Percentiles rank a stretch among this genome's conserved stretches.
Evolutionary conservation across 2,329 filamentous ascomycete genomes (phyloP).

Genomic region (Leptographium procerum): DNA sequence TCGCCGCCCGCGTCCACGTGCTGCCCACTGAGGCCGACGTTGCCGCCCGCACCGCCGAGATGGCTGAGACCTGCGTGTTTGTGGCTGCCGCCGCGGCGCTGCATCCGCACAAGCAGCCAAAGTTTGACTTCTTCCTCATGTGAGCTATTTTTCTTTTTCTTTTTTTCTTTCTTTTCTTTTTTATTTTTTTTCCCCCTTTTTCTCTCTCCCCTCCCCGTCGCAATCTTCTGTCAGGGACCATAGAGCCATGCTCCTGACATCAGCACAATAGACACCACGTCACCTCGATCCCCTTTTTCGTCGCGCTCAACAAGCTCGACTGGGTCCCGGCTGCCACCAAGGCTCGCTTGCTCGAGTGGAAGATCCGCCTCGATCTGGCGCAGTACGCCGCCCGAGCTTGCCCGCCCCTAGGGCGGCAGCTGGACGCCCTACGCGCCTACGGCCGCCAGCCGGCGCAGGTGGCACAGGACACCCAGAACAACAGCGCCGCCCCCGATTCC

Average conservation of each 20-base stretch:
- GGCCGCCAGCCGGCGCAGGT: neutral
- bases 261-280: constrained; percentile 54
- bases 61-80: constrained; percentile 54
- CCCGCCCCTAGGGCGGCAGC: constrained; percentile 42
- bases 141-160: constrained; percentile 18
- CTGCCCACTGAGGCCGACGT: constrained; percentile 47
- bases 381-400: constrained; percentile 61
- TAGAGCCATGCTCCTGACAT: constrained; percentile 9
- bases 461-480: neutral
- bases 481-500: constrained; percentile 15
- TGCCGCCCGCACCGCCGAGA: constrained; percentile 42
- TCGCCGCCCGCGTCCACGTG: constrained; percentile 49
- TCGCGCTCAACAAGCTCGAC: constrained; percentile 47
- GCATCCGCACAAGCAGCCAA: constrained; percentile 50
- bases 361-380: constrained; percentile 61
- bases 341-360: constrained; percentile 66
- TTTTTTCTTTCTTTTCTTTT: neutral
- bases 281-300: constrained; percentile 62
- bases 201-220: neutral
- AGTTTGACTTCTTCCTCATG: constrained; percentile 71
- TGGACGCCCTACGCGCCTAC: neutral
- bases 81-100: constrained; percentile 46
- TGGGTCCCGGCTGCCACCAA: constrained; percentile 54
- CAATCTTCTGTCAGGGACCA: constrained; percentile 2
- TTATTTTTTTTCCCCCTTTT: neutral